Evolutionary conservation across 177 flowering plant genomes (phyloP).

Genomic region (Telopea speciosissima): DNA sequence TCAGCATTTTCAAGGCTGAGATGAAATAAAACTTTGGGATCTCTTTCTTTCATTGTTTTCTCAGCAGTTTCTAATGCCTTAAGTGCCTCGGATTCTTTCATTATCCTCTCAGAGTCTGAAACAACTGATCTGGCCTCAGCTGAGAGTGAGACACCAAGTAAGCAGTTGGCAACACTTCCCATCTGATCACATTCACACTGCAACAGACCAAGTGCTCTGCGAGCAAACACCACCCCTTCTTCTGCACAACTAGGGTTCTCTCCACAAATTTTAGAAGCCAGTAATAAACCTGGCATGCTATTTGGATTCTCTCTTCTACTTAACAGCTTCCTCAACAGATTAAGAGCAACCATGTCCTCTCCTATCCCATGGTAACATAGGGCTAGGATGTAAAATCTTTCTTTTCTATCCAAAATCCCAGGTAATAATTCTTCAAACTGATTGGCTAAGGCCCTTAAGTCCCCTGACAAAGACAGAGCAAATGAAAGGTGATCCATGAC

Average conservation of each 20-base stretch:
- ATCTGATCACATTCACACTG: constrained; percentile 38
- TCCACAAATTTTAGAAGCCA: constrained; percentile 75
- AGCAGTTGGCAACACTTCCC: constrained; percentile 42
- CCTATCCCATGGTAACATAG: constrained; percentile 80
- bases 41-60: constrained; percentile 32
- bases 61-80: constrained; percentile 53
- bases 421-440: constrained; percentile 69
- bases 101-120: constrained; percentile 50
- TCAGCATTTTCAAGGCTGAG: constrained; percentile 81
- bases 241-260: constrained; percentile 34
- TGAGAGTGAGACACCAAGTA: constrained; percentile 55
- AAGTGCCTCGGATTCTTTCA: constrained; percentile 53
- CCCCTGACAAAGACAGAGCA: constrained; percentile 71
- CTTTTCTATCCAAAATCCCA: constrained; percentile 43
- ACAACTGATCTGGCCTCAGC: constrained; percentile 37
- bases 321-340: constrained; percentile 56
- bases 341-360: constrained; percentile 51
- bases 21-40: constrained; percentile 45
- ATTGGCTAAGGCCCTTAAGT: constrained; percentile 42
- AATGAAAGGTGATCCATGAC: constrained; percentile 72
- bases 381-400: constrained; percentile 49
- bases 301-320: constrained; percentile 40
- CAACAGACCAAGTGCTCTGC: constrained; percentile 27
- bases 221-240: constrained; percentile 60
- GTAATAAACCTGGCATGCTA: constrained; percentile 37